Evolutionary conservation across 192 early-diverging fungal species (phyloP).

Genomic region (Coemansia pectinata): DNA sequence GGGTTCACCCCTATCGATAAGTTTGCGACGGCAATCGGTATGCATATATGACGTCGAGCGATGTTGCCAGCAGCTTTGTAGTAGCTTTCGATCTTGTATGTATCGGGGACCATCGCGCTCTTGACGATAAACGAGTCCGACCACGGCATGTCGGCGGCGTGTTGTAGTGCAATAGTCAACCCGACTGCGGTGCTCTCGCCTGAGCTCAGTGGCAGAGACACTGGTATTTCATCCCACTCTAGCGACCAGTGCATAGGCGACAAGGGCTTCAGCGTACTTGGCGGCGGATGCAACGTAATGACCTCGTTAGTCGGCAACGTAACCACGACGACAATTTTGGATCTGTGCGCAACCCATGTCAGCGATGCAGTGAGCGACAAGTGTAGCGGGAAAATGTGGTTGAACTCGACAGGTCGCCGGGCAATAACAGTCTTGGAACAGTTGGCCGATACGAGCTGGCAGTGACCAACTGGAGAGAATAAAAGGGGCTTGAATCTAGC

Average conservation of each 20-base stretch:
- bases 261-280: constrained; percentile 3
- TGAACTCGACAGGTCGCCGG: constrained; percentile 23
- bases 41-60: not conserved
- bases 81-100: constrained; percentile 21
- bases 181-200: constrained; percentile 31
- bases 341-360: constrained; percentile 24
- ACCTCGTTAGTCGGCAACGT: constrained; percentile 27
- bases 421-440: not conserved
- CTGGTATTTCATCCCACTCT: constrained; percentile 26
- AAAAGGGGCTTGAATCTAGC: constrained; percentile 17
- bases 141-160: constrained; percentile 28
- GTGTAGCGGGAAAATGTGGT: constrained; percentile 45
- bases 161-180: constrained; percentile 17
- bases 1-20: constrained; percentile 21
- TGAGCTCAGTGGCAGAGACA: constrained; percentile 40
- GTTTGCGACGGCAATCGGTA: constrained; percentile 15
- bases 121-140: constrained; percentile 29
- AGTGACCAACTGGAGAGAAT: constrained; percentile 20
- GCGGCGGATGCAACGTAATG: constrained; percentile 12
- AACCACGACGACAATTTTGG: constrained; percentile 14
- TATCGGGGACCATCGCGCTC: constrained; percentile 4
- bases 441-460: constrained; percentile 25
- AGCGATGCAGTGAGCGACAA: constrained; percentile 17
- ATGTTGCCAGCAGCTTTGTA: constrained; percentile 6
- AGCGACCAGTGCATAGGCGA: constrained; percentile 31